Conservation (phyloP, 306 rosid genomes). For the Pterocarpus santalinus region DNA sequence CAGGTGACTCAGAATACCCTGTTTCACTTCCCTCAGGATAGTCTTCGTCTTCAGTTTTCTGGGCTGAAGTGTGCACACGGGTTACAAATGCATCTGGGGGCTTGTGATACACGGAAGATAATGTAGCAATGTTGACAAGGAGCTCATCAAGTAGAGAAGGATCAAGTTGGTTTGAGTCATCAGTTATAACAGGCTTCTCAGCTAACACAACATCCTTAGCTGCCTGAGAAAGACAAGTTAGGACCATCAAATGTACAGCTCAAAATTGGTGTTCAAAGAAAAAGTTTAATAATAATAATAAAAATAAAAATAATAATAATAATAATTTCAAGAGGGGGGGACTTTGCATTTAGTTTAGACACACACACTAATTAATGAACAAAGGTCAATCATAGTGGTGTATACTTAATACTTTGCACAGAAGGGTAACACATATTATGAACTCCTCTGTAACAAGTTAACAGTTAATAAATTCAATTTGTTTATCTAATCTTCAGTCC, state of each 20-base stretch:
- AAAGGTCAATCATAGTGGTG: slow-evolving; percentile 9
- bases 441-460: slow-evolving; percentile 24
- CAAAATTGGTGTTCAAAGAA: background rate
- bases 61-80: slow-evolving; percentile 71
- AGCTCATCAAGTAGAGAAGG: slow-evolving; percentile 95
- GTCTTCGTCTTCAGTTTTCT: slow-evolving; percentile 86
- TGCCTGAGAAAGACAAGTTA: slow-evolving; percentile 71
- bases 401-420: slow-evolving; percentile 27
- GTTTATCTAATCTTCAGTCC: slow-evolving; percentile 17
- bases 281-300: background rate
- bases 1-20: slow-evolving; percentile 78
- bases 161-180: slow-evolving; percentile 94
- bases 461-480: slow-evolving; percentile 36
- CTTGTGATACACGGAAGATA: slow-evolving; percentile 98
- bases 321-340: too few relatives aligned
- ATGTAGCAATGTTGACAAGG: slow-evolving; percentile 94
- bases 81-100: slow-evolving; percentile 98
- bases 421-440: slow-evolving; percentile 17
- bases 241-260: slow-evolving; percentile 46
- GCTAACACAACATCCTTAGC: slow-evolving; percentile 99
- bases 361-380: background rate
- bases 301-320: background rate
- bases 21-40: slow-evolving; percentile 85
- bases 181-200: slow-evolving; percentile 97
- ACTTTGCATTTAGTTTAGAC: slow-evolving; percentile 24